These are phyloP conservation scores for Metschnikowia lochheadii DNA, from an alignment of 805 yeast species.

Conservation along the genomic window DNA sequence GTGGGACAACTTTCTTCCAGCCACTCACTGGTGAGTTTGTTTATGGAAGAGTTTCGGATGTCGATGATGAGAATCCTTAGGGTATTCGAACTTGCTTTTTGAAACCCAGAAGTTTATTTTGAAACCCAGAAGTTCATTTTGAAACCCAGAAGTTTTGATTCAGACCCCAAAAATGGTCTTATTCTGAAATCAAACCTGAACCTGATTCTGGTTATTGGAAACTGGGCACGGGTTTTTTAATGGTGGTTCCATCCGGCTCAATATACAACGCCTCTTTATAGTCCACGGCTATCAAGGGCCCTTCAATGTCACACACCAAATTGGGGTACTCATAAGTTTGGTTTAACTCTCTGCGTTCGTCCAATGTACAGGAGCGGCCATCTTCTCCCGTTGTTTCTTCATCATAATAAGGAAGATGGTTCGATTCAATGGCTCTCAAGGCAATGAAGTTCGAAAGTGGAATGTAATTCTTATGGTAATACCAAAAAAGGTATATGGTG, in stretches of 20 bases:
- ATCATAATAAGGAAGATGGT: constrained; percentile 24
- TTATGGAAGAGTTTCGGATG: constrained; percentile 6
- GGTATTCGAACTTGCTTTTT: background rate
- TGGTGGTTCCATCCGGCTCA: constrained; percentile 27
- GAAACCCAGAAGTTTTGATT: background rate
- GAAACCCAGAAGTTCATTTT: too few relatives aligned
- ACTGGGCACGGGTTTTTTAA: constrained; percentile 19
- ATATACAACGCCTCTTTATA: constrained; percentile 36
- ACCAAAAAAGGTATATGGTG: constrained; percentile 65
- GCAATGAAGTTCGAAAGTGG: constrained; percentile 88
- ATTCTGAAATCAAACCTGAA: too few relatives aligned
- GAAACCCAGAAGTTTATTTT: too few relatives aligned
- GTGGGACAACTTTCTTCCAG: constrained; percentile 5
- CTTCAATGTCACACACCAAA: constrained; percentile 65
- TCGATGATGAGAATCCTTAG: background rate
- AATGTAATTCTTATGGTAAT: constrained; percentile 73
- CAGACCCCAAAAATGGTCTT: too few relatives aligned
- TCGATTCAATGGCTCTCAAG: constrained; percentile 65
- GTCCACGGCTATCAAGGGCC: constrained; percentile 78
- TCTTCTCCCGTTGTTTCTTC: background rate
- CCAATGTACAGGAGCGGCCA: constrained; percentile 52
- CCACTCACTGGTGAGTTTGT: constrained; percentile 3
- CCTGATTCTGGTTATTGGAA: constrained; percentile 5
- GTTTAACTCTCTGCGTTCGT: constrained; percentile 69
- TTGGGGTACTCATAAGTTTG: constrained; percentile 77